These are phyloP conservation scores for Pseudogymnoascus sp. DNA, from an alignment of 2,329 filamentous ascomycete species.

Conservation along the genomic window DNA sequence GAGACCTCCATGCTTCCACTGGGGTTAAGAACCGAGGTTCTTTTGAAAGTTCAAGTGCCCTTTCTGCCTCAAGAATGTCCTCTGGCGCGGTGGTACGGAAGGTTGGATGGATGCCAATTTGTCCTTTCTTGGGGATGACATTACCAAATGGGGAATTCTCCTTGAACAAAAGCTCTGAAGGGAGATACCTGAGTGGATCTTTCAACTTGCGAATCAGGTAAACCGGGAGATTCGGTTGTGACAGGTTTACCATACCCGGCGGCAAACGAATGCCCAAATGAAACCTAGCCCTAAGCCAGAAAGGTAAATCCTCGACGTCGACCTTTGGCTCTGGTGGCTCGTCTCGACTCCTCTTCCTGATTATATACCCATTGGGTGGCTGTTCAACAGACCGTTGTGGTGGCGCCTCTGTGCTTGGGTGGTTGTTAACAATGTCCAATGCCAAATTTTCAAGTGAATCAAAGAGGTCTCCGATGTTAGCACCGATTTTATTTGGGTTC, in stretches of 20 bases:
- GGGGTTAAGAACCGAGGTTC: neutral
- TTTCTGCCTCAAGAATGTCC: neutral
- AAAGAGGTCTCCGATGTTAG: neutral
- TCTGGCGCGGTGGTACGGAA: neutral
- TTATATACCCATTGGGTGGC: neutral
- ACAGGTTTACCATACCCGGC: neutral
- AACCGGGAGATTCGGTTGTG: neutral
- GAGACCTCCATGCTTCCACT: neutral
- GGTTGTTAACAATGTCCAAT: neutral
- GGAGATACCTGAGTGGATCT: neutral
- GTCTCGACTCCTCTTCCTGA: neutral
- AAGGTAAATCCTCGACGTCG: neutral
- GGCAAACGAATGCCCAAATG: neutral
- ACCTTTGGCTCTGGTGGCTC: neutral
- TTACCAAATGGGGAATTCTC: neutral
- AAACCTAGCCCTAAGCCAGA: neutral
- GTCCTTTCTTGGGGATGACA: neutral
- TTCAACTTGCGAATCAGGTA: neutral
- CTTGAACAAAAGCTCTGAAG: neutral
- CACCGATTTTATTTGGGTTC: neutral
- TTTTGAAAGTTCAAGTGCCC: neutral
- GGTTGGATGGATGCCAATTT: neutral
- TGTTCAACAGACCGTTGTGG: neutral
- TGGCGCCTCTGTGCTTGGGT: no score
- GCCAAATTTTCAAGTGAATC: neutral